phyloP scores from a whole-genome alignment of 148 eudicot species.

The Camellia sinensis region DNA sequence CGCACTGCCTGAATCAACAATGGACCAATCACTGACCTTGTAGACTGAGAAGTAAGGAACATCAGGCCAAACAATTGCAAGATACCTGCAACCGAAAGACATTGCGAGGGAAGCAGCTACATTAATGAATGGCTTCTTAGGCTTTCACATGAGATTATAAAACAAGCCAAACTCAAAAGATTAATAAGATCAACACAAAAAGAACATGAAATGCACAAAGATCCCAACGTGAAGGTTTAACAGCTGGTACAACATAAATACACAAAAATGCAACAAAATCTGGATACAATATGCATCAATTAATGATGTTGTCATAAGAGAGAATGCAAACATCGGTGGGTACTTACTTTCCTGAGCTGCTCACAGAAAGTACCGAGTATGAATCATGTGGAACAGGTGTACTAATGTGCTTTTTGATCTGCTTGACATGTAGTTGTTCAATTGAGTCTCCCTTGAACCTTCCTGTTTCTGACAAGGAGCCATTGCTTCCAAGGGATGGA shows the following conservation, averaged over 20 bases:
- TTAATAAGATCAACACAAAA: slow-evolving; percentile 6
- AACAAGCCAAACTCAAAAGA: background rate
- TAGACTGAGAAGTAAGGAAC: slow-evolving; percentile 90
- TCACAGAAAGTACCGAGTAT: slow-evolving; percentile 80
- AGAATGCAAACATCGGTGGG: slow-evolving; percentile 3
- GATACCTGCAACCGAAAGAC: slow-evolving; percentile 56
- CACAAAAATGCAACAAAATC: background rate
- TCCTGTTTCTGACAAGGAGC: slow-evolving; percentile 60
- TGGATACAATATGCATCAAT: background rate
- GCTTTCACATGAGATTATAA: background rate
- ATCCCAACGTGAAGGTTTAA: background rate
- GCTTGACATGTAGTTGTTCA: slow-evolving; percentile 88
- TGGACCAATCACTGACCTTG: slow-evolving; percentile 95
- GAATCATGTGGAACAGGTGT: slow-evolving; percentile 97
- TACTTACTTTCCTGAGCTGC: slow-evolving; percentile 98
- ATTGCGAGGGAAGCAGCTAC: slow-evolving; percentile 4
- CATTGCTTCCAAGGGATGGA: slow-evolving; percentile 86
- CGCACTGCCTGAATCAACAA: slow-evolving; percentile 96
- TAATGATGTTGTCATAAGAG: background rate
- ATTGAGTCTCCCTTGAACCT: slow-evolving; percentile 67
- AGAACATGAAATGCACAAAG: background rate
- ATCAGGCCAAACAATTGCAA: slow-evolving; percentile 97
- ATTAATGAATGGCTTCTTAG: background rate
- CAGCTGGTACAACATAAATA: background rate
- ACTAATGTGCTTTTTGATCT: slow-evolving; percentile 79